These are phyloP conservation scores for Fusarium ramigenum DNA, from an alignment of 2,329 filamentous ascomycete species.

Conservation along the genomic window DNA sequence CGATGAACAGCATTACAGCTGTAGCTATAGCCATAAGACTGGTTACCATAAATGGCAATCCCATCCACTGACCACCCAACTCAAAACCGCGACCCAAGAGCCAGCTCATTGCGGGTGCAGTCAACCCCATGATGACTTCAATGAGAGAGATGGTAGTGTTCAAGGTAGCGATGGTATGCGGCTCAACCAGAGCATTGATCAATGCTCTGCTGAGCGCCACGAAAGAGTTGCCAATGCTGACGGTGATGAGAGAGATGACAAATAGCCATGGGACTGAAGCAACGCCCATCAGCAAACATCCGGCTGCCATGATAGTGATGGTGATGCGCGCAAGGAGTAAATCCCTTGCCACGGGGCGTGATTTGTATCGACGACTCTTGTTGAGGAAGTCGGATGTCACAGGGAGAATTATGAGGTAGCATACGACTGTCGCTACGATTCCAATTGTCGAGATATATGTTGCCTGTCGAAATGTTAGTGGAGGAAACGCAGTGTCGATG, in stretches of 20 bases:
- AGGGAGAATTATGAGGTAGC: conserved; percentile 53
- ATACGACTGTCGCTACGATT: conserved; percentile 49
- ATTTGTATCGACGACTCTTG: conserved; percentile 37
- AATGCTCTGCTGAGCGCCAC: conserved; percentile 57
- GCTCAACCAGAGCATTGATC: conserved; percentile 63
- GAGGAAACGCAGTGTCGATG: rapidly evolving
- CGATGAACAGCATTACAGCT: conserved; percentile 44
- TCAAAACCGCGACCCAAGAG: conserved; percentile 57
- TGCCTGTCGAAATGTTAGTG: conserved; percentile 42
- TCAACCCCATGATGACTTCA: conserved; percentile 59
- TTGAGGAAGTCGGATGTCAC: conserved; percentile 46
- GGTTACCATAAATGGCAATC: conserved; percentile 58
- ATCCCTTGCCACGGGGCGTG: conserved; percentile 51
- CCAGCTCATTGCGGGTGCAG: conserved; percentile 57
- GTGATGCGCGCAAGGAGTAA: conserved; percentile 52
- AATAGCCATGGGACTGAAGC: conserved; percentile 50
- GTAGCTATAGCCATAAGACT: conserved; percentile 46
- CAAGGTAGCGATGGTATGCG: conserved; percentile 62
- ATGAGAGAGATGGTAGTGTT: conserved; percentile 62
- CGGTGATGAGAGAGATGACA: conserved; percentile 54
- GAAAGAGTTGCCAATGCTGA: conserved; percentile 57
- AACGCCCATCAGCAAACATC: conserved; percentile 51
- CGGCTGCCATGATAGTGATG: conserved; percentile 44
- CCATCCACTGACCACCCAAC: conserved; percentile 58
- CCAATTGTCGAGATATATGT: conserved; percentile 54